Evolutionary conservation across 2,329 filamentous ascomycete species (phyloP), one percentile per base, ranked within the genome.

Genomic region (Fusarium nisikadoi): DNA sequence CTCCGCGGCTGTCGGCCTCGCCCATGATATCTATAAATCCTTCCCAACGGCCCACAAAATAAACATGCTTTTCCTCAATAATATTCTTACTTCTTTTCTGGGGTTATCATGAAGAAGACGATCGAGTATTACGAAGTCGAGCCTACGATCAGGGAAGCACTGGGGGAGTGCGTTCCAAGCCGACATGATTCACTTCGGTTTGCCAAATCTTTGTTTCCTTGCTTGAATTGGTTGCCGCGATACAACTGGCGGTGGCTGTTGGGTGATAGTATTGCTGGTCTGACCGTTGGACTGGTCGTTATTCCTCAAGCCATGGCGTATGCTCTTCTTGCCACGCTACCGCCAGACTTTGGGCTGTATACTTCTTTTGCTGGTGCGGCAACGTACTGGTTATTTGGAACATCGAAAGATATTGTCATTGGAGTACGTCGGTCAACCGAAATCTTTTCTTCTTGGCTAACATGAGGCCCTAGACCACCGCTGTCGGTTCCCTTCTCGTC

Each of bases 361-460:
- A 93, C 93, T 0, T 94, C 93, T 1, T 95, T 95, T 77, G 92
- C 94, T 80, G 93, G 93, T 54, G 92, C 93, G 36, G 82, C 94
- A 57, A 85, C 94, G 57, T 95, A 95, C 82, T 95, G 93, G 92
- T 88, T 94, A 63, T 95, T 95, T 78, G 93, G 92, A 39, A 95
- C 93, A 0, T 95, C 93, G 12, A 95, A 94, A 77, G 93, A 95
- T 79, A 94, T 95, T 78, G 94, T 93, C 14, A 94, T 95, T 64
- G 93, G 93, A 31, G 84, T 86, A 79, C 42, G 83, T 17, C 19
- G 3, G 2, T 16, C 29, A 3, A 9, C 0, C 8, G 20, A 1
- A 4, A 5, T 8, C 3, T 0, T 13, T 6, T 1, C 3, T 2
- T 59, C 8, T 4, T 54, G 2, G 12, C 64, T 72, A 52, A 57